These are phyloP conservation scores for Holtermanniella nyarrowii DNA, from an alignment of 768 basidiomycete species.

Conservation along the genomic window DNA sequence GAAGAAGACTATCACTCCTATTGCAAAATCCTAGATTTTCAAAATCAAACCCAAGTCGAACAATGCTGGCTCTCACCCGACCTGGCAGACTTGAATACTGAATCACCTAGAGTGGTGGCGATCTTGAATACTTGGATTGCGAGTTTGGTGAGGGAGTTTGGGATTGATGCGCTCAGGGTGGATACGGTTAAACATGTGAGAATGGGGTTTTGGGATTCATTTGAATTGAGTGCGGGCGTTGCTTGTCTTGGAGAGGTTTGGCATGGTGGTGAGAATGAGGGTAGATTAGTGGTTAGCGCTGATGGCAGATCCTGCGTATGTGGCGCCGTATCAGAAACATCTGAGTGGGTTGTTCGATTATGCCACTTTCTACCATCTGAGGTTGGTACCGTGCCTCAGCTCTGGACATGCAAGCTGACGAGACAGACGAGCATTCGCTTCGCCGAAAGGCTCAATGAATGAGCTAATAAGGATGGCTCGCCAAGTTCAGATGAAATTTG, in stretches of 20 bases:
- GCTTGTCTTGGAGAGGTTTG: constrained; percentile 77
- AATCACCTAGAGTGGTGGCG: constrained; percentile 54
- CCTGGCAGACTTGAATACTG: constrained; percentile 69
- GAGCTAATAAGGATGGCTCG: constrained; percentile 31
- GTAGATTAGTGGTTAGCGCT: not conserved
- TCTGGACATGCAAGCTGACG: not conserved
- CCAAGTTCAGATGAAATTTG: constrained; percentile 23
- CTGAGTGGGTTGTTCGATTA: constrained; percentile 37
- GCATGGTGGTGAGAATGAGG: constrained; percentile 29
- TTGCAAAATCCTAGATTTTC: constrained; percentile 56
- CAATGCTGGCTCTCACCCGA: constrained; percentile 72
- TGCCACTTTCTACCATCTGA: constrained; percentile 35
- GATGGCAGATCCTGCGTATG: constrained; percentile 29
- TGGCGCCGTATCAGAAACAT: constrained; percentile 34
- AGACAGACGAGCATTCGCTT: constrained; percentile 32
- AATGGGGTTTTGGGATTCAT: constrained; percentile 61
- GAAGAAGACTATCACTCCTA: constrained; percentile 59
- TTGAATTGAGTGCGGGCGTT: constrained; percentile 62
- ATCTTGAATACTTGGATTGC: constrained; percentile 60
- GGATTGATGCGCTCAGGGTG: constrained; percentile 76
- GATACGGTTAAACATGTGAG: constrained; percentile 44
- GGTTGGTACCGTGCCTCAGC: constrained; percentile 7
- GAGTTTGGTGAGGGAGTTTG: constrained; percentile 57
- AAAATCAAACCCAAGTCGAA: constrained; percentile 58
- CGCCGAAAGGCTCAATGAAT: constrained; percentile 12